phyloP scores from a whole-genome alignment of 1,139 yeast species.

The Candida tropicalis region DNA sequence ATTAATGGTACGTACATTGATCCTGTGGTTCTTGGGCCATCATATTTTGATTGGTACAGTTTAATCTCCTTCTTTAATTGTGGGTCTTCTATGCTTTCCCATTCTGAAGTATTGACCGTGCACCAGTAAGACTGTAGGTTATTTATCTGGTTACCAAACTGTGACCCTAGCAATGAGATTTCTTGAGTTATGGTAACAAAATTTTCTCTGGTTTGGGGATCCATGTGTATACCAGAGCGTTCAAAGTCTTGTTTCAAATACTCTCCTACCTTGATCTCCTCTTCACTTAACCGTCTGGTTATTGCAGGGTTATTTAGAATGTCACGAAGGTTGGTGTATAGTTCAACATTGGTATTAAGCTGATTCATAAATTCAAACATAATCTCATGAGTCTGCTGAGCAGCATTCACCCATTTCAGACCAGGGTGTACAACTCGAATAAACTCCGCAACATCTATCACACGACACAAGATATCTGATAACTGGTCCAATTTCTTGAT shows the following conservation, averaged over 20 bases:
- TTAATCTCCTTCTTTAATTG: slow-evolving; percentile 29
- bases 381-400: slow-evolving; percentile 85
- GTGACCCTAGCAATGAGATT: slow-evolving; percentile 81
- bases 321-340: slow-evolving; percentile 60
- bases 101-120: slow-evolving; percentile 34
- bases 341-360: slow-evolving; percentile 78
- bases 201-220: slow-evolving; percentile 60
- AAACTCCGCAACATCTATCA: slow-evolving; percentile 92
- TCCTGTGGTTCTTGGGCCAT: slow-evolving; percentile 15
- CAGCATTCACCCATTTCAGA: slow-evolving; percentile 68
- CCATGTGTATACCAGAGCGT: slow-evolving; percentile 88
- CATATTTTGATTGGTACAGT: slow-evolving; percentile 27
- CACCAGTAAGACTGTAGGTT: slow-evolving; percentile 45
- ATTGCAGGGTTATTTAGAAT: slow-evolving; percentile 53
- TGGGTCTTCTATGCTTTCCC: slow-evolving; percentile 28
- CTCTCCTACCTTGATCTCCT: slow-evolving; percentile 82
- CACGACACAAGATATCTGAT: slow-evolving; percentile 88
- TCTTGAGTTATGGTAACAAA: slow-evolving; percentile 82
- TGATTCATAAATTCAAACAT: slow-evolving; percentile 95
- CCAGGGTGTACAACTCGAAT: slow-evolving; percentile 88
- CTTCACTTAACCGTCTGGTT: slow-evolving; percentile 48
- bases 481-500: slow-evolving; percentile 77
- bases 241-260: slow-evolving; percentile 83
- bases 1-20: slow-evolving; percentile 56
- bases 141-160: slow-evolving; percentile 63